Base-by-base conservation (phyloP, 2,329 filamentous ascomycete genomes). In the Lizonia empirigonia region DNA sequence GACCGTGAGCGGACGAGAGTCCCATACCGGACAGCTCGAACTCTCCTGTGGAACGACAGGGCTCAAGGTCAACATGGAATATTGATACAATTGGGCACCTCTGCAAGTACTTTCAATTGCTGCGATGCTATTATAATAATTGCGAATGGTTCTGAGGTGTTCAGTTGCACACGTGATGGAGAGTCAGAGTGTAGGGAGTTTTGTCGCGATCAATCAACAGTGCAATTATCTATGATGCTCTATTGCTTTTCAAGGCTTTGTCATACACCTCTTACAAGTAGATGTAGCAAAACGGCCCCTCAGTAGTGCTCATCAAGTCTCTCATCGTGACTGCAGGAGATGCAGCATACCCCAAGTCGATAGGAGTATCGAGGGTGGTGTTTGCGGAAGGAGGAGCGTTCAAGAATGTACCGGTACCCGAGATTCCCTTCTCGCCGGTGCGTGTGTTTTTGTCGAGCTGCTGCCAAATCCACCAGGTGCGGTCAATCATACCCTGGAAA, bases 361-460 rank as follows among this genome's bases (percentile, higher is more conserved):
- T 61, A 0, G 60, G 51, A 10, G 76, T 76, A 4, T 77, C 69
- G 5, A 81, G 67, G 2, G 76, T 80, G n/a, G 77, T 77, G 44
- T 78, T 73, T 1, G 74, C 46, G 13, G 74, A 76, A 3, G 76
- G 67, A 3, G 78, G 77, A 1, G 46, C 36, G 47, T 78, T 75
- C 38, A 77, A 61, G 29, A 80, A 76, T 0, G 78, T 80, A 8
- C 63, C 71, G 1, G 77, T 80, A 4, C 78, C 78, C 1, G 65
- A 65, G 47, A 81, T 75, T 6, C 64, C 66, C 13, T 52, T 29
- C 2, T 50, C 56, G 15, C 62, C 53, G 1, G 51, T 60, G 20
- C 78, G 68, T 4, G 68, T 69, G 50, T 66, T 60, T 32, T 66
- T 59, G 46, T 80, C 72, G 16, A 76, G 59, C 44, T 76, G 77